These are phyloP conservation scores for Simplicillium sp. DNA, from an alignment of 2,329 filamentous ascomycete genomes.

Conservation along the genomic window DNA sequence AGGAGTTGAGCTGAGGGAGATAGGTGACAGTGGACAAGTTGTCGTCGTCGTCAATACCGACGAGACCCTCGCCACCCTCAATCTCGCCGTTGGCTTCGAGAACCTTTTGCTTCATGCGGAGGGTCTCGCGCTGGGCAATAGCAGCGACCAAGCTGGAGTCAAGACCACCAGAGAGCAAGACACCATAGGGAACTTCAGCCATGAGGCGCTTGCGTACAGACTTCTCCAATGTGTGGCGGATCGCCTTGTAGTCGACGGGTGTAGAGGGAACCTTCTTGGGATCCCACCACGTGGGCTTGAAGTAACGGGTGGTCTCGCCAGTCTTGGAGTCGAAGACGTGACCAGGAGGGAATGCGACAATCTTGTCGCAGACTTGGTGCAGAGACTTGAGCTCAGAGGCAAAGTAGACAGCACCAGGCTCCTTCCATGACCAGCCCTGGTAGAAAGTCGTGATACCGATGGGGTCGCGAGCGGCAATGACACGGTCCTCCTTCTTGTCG, in stretches of 20 bases:
- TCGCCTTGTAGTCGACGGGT: constrained; percentile 72
- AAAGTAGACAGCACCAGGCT: constrained; percentile 83
- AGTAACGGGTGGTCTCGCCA: constrained; percentile 77
- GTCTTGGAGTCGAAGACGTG: constrained; percentile 95
- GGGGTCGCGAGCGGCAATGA: constrained; percentile 88
- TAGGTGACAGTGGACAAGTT: constrained; percentile 83
- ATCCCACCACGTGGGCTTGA: constrained; percentile 88
- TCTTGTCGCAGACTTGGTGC: constrained; percentile 88
- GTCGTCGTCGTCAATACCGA: constrained; percentile 91
- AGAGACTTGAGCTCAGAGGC: constrained; percentile 94
- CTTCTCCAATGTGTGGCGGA: constrained; percentile 77
- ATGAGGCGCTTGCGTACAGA: constrained; percentile 94
- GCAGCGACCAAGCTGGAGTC: constrained; percentile 93
- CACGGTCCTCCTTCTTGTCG: constrained; percentile 88
- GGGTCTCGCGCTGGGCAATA: constrained; percentile 88
- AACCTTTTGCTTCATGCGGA: constrained; percentile 62
- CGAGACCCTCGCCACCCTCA: constrained; percentile 61
- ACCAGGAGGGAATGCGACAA: constrained; percentile 87
- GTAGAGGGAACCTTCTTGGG: constrained; percentile 65
- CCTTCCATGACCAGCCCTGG: constrained; percentile 79
- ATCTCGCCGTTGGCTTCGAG: constrained; percentile 41
- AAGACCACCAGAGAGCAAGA: constrained; percentile 86
- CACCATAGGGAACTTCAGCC: constrained; percentile 97
- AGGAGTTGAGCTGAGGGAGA: constrained; percentile 92
- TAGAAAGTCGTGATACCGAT: constrained; percentile 98